These are phyloP conservation scores for Clausena lansium DNA, from an alignment of 345 rosid genomes.

Conservation along the genomic window DNA sequence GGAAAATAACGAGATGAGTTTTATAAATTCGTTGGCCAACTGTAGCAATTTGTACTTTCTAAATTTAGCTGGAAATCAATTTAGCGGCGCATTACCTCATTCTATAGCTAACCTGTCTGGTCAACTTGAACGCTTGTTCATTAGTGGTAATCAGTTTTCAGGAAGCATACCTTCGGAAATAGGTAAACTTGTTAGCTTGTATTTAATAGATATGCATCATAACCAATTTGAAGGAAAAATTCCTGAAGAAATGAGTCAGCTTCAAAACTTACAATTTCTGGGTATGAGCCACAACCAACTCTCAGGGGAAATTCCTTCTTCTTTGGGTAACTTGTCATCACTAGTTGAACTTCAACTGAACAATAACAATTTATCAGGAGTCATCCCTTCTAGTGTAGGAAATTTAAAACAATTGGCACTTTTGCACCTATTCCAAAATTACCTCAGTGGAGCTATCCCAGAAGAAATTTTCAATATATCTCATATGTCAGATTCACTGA, in stretches of 20 bases:
- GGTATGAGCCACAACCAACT: neutral
- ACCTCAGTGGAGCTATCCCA: slow-evolving; percentile 15
- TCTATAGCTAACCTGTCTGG: slow-evolving; percentile 14
- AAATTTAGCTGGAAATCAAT: neutral
- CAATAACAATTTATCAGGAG: slow-evolving; percentile 21
- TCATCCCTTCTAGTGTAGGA: slow-evolving; percentile 19
- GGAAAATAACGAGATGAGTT: slow-evolving; percentile 6
- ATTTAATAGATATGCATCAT: neutral
- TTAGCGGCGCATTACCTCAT: slow-evolving; percentile 13
- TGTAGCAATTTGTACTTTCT: neutral
- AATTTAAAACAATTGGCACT: neutral
- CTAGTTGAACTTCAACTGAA: slow-evolving; percentile 10
- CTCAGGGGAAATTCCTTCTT: slow-evolving; percentile 5
- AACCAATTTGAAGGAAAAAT: slow-evolving; percentile 3
- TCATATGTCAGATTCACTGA: neutral
- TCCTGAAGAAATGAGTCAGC: neutral
- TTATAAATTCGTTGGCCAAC: slow-evolving; percentile 13
- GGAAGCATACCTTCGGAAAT: slow-evolving; percentile 11
- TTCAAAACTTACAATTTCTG: neutral
- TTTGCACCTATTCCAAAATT: slow-evolving; percentile 6
- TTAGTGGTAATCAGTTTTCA: neutral
- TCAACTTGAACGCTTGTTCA: neutral
- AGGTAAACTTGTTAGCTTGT: slow-evolving; percentile 9
- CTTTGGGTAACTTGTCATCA: slow-evolving; percentile 15
- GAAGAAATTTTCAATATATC: slow-evolving; percentile 7